Evolutionary conservation across 129 eudicot genomes (phyloP).

Genomic region (Centaurea solstitialis): DNA sequence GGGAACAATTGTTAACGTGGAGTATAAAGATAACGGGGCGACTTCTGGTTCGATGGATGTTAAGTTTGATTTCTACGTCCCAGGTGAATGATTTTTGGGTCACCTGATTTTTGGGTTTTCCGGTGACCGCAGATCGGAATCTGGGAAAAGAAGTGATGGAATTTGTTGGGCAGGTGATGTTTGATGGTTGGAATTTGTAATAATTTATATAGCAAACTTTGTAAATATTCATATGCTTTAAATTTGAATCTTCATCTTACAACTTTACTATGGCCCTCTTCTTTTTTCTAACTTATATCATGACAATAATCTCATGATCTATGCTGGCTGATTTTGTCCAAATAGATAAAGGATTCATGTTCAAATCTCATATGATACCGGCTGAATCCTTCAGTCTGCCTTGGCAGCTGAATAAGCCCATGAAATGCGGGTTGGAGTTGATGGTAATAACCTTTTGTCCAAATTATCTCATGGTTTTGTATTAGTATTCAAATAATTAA

Average conservation of each 20-base stretch:
- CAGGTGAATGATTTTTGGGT: constrained; percentile 39
- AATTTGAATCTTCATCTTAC: neutral
- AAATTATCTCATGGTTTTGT: neutral
- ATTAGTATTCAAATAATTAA: too few relatives aligned
- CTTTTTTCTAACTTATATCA: too few relatives aligned
- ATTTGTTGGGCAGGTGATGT: constrained; percentile 13
- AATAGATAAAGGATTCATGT: too few relatives aligned
- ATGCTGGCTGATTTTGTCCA: too few relatives aligned
- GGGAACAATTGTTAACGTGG: constrained; percentile 64
- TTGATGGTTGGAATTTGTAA: constrained; percentile 28
- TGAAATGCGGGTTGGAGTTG: too few relatives aligned
- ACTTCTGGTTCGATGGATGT: constrained; percentile 88
- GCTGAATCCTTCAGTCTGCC: too few relatives aligned
- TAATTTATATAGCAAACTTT: constrained; percentile 17
- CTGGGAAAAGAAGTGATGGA: constrained; percentile 1
- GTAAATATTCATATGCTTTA: constrained; percentile 26
- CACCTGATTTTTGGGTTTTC: constrained; percentile 4
- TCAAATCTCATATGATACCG: too few relatives aligned
- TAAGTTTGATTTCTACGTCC: constrained; percentile 77
- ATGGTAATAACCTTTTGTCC: too few relatives aligned
- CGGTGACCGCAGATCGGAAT: neutral
- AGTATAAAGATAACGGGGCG: constrained; percentile 76
- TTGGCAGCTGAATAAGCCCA: too few relatives aligned
- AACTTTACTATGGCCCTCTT: too few relatives aligned
- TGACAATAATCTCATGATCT: too few relatives aligned